Base-by-base conservation (phyloP, 805 yeast species). In the Teunomyces tritomae region DNA sequence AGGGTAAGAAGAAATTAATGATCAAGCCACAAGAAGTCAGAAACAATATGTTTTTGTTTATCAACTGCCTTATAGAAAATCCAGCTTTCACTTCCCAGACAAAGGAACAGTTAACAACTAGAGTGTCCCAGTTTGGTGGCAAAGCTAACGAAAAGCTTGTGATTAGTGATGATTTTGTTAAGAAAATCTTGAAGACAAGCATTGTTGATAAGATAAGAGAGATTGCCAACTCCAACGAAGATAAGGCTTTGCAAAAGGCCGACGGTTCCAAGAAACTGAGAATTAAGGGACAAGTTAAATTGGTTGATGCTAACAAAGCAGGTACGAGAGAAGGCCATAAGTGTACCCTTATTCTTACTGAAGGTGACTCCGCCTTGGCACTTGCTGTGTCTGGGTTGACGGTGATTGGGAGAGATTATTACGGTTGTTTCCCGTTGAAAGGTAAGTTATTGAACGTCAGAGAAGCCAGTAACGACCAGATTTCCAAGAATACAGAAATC, bases 81-180 rank as follows among this genome's bases (percentile, higher is more conserved):
- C 99, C 99, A 0, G 95, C 98, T 0, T 94, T 94, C 64, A 90
- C 97, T 0, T 91, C 98, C 0, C 99, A 94, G 70, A 94, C 99
- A 0, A 94, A 94, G 62, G 99, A 94, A 65, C 96, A 90, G 62
- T 72, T 94, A 58, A 91, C 97, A 20, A 89, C 98, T 0, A 84
- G 94, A 62, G 83, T 84, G 0, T 76, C 86, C 14, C 95, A 91
- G 55, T 94, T 92, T 72, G 97, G 97, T 26, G 88, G 96, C 8
- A 74, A 85, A 73, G 55, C 64, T 10, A 54, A 57, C 46, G 76
- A 70, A 43, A 71, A 87, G 80, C 63, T 78, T 26, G 83, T 77
- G n/a, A 75, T 94, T 5, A 79, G 89, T 11, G 95, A 87, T 49
- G 85, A 76, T 20, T 94, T 89, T 63, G 77, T 92, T 51, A 82